Conservation (phyloP, 495 filamentous ascomycete genomes). For the Lentithecium fluviatile region DNA sequence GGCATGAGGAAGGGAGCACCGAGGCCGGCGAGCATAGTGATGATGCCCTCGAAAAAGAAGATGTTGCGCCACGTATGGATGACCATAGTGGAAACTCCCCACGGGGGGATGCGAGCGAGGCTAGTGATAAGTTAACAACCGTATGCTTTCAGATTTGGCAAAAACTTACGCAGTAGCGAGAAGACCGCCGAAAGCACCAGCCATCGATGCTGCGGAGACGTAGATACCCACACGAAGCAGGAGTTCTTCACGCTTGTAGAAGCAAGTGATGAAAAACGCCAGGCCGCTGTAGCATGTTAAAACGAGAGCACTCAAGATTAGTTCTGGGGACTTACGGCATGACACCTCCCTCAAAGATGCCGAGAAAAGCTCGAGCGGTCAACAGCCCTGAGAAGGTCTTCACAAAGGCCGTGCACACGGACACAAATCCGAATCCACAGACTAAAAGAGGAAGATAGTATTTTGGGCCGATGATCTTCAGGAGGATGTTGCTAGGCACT, state of each 20-base stretch:
- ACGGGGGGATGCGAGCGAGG: constrained; percentile 24
- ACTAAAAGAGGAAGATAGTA: constrained; percentile 46
- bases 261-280: constrained; percentile 35
- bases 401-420: constrained; percentile 49
- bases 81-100: constrained; percentile 23
- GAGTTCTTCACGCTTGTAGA: constrained; percentile 34
- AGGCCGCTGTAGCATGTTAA: constrained; percentile 18
- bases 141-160: not conserved
- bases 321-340: constrained; percentile 25
- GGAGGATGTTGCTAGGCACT: constrained; percentile 33
- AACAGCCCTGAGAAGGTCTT: constrained; percentile 45
- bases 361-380: constrained; percentile 40
- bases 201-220: constrained; percentile 48
- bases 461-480: constrained; percentile 29
- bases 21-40: constrained; percentile 32
- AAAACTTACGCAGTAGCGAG: constrained; percentile 58
- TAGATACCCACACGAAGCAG: constrained; percentile 33
- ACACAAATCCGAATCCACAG: constrained; percentile 50
- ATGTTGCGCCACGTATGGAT: constrained; percentile 37
- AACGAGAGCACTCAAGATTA: not conserved
- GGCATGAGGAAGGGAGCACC: constrained; percentile 26
- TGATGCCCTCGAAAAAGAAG: constrained; percentile 38
- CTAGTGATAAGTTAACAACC: constrained; percentile 1
- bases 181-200: constrained; percentile 83
- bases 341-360: constrained; percentile 39